Evolutionary conservation across 495 filamentous ascomycete species (phyloP).

Genomic region (Friedmanniomyces simplex): DNA sequence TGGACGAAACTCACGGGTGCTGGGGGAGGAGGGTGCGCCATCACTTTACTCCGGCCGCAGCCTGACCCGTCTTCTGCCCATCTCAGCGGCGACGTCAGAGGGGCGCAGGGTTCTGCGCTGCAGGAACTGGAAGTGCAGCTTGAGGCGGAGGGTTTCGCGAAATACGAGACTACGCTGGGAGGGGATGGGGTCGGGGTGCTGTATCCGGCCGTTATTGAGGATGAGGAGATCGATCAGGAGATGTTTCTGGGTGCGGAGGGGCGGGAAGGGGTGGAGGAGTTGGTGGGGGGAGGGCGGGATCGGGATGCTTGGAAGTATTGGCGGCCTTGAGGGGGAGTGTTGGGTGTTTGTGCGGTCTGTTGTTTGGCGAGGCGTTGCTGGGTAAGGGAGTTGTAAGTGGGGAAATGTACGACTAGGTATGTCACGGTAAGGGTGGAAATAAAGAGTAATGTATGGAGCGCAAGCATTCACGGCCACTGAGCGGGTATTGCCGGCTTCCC

Average conservation of each 20-base stretch:
- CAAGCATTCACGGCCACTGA: background rate
- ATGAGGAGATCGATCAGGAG: slow-evolving; percentile 84
- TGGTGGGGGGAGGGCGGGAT: slow-evolving; percentile 47
- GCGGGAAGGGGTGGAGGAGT: slow-evolving; percentile 63
- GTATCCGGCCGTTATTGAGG: slow-evolving; percentile 77
- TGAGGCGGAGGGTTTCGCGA: slow-evolving; percentile 63
- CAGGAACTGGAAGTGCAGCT: slow-evolving; percentile 55
- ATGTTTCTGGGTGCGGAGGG: slow-evolving; percentile 78
- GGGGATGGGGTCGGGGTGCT: slow-evolving; percentile 88
- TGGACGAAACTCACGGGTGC: slow-evolving; percentile 97
- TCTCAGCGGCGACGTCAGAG: slow-evolving; percentile 17
- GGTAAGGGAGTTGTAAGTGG: background rate
- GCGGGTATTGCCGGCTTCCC: background rate
- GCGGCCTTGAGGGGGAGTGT: slow-evolving; percentile 26
- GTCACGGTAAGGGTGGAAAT: no score
- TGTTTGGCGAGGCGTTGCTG: slow-evolving; percentile 2
- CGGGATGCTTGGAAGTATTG: slow-evolving; percentile 92
- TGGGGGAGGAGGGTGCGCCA: slow-evolving; percentile 89
- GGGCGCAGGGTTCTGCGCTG: slow-evolving; percentile 25
- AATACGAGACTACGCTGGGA: slow-evolving; percentile 78
- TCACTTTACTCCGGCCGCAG: slow-evolving; percentile 71
- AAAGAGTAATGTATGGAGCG: background rate
- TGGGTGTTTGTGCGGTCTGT: background rate
- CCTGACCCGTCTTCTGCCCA: slow-evolving; percentile 15
- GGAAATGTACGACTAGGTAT: no score